Percentiles rank a stretch among this genome's conserved stretches.
These are phyloP conservation scores for Misopates orontium DNA, from an alignment of 257 asterid species.

Conservation along the genomic window DNA sequence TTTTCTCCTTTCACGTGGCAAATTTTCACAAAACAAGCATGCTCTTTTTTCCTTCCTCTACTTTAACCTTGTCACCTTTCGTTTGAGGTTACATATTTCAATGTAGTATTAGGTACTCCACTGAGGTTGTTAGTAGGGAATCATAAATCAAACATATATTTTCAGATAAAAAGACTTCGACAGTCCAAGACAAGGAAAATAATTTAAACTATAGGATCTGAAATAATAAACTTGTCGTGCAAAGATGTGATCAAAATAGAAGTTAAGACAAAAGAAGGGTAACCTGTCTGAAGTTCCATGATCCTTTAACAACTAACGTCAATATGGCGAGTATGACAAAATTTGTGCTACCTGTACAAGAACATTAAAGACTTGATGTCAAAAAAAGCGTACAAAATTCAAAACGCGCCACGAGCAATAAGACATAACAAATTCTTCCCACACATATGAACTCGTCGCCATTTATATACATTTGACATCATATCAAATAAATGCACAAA, in stretches of 20 bases:
- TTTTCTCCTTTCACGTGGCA: too few species aligned
- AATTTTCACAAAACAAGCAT: too few species aligned
- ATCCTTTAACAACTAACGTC: conserved; percentile 79
- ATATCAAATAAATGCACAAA: not conserved
- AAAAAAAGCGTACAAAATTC: not conserved
- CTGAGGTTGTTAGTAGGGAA: too few species aligned
- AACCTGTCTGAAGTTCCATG: conserved; percentile 96
- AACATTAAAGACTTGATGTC: conserved; percentile 10
- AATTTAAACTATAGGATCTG: too few species aligned
- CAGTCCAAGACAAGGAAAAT: not conserved
- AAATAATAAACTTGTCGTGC: too few species aligned
- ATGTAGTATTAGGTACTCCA: too few species aligned
- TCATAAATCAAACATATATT: too few species aligned
- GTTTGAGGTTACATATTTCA: too few species aligned
- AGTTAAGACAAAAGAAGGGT: conserved; percentile 18
- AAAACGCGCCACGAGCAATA: conserved; percentile 3
- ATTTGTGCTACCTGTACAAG: conserved; percentile 78
- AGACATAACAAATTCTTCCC: not conserved
- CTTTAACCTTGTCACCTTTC: too few species aligned
- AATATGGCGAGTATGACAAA: conserved; percentile 76
- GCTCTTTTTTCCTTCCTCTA: too few species aligned
- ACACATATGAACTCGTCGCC: conserved; percentile 12
- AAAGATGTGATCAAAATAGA: conserved; percentile 20
- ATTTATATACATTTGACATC: conserved; percentile 18
- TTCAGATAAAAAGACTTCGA: not conserved